phyloP scores from a whole-genome alignment of 2,329 filamentous ascomycete genomes.

The Colletotrichum sp. region DNA sequence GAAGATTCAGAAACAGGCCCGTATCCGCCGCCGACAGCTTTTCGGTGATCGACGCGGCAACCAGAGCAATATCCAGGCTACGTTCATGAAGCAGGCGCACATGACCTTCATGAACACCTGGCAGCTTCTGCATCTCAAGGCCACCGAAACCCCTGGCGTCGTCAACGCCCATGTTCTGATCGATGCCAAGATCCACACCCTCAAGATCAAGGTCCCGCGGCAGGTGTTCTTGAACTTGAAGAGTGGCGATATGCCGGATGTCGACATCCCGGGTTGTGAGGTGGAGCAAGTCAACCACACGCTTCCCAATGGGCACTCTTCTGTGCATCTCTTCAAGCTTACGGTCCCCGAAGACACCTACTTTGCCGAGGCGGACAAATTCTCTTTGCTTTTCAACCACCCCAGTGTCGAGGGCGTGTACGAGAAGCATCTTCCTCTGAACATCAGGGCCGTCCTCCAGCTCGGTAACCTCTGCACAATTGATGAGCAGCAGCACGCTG shows the following conservation, averaged over 20 bases:
- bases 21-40: constrained; percentile 82
- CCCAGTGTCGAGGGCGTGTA: constrained; percentile 97
- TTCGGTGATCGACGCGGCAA: constrained; percentile 84
- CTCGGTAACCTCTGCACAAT: constrained; percentile 93
- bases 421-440: constrained; percentile 88
- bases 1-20: constrained; percentile 95
- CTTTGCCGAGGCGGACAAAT: constrained; percentile 81
- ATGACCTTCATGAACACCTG: constrained; percentile 89
- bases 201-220: constrained; percentile 89
- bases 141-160: constrained; percentile 83
- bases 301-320: constrained; percentile 92
- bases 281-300: constrained; percentile 95
- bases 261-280: constrained; percentile 83
- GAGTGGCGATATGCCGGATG: constrained; percentile 83
- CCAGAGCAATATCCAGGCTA: constrained; percentile 68
- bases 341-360: constrained; percentile 89
- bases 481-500: constrained; percentile 87
- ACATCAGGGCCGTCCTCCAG: constrained; percentile 84
- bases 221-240: constrained; percentile 93
- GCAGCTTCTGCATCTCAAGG: constrained; percentile 88
- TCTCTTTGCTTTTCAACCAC: constrained; percentile 85
- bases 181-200: constrained; percentile 85
- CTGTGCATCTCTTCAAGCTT: constrained; percentile 92
- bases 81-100: constrained; percentile 92
- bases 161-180: constrained; percentile 91